Evolutionary conservation across 441 rosid genomes (phyloP).

Genomic region (Populus hybrid): DNA sequence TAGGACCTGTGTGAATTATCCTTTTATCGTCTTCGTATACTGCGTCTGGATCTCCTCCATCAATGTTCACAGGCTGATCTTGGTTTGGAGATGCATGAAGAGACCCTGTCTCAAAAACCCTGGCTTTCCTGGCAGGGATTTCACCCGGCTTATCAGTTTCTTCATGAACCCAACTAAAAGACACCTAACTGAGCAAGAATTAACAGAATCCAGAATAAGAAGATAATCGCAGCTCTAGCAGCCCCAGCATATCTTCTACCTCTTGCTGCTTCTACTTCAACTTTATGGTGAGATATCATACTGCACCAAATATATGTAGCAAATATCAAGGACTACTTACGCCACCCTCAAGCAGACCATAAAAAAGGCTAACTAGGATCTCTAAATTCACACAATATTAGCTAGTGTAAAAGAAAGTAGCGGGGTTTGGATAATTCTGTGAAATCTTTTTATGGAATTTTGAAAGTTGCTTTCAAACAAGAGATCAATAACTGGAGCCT

Average conservation of each 20-base stretch:
- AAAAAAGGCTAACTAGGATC: constrained; percentile 4
- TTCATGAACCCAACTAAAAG: constrained; percentile 35
- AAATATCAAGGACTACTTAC: not conserved
- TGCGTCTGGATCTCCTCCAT: constrained; percentile 33
- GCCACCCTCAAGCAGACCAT: not conserved
- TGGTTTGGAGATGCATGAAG: constrained; percentile 35
- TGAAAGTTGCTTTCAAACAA: not conserved
- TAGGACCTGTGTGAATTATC: constrained; percentile 87
- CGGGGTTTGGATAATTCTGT: constrained; percentile 2
- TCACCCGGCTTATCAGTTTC: constrained; percentile 22
- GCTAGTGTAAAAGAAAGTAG: not conserved
- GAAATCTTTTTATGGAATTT: constrained; percentile 5
- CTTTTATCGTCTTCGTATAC: constrained; percentile 76
- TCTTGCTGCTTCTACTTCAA: constrained; percentile 17
- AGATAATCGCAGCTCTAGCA: constrained; percentile 22
- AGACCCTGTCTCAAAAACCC: constrained; percentile 21
- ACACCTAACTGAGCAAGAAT: constrained; percentile 41
- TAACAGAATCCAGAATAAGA: constrained; percentile 49
- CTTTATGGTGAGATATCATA: constrained; percentile 36
- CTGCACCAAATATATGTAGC: constrained; percentile 23
- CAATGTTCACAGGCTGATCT: constrained; percentile 21
- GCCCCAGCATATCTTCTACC: constrained; percentile 14
- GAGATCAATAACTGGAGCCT: constrained; percentile 1
- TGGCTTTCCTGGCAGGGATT: constrained; percentile 45
- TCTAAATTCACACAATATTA: constrained; percentile 3